These are phyloP conservation scores for Cynanchum wilfordii DNA, from an alignment of 257 asterid genomes.

Conservation along the genomic window DNA sequence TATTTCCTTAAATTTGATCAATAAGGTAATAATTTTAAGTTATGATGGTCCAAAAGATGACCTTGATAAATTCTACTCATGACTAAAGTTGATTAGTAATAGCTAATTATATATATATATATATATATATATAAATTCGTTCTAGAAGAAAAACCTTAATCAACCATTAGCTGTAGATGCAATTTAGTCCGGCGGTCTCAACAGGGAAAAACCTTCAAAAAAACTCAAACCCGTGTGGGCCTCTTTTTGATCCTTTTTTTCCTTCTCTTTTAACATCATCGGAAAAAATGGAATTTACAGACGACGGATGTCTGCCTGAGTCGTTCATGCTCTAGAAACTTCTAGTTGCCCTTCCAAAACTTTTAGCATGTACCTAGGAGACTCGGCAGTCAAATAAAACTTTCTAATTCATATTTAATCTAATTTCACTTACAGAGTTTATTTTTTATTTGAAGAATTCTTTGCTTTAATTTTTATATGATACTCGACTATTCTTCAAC, in stretches of 20 bases:
- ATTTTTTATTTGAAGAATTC: too few relatives aligned
- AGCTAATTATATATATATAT: too few relatives aligned
- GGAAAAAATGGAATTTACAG: neutral
- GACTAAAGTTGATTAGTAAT: neutral
- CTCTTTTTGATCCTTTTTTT: neutral
- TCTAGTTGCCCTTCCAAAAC: neutral
- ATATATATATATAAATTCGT: too few relatives aligned
- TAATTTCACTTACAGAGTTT: too few relatives aligned
- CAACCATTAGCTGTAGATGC: neutral
- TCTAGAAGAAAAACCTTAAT: neutral
- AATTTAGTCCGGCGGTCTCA: constrained; percentile 6
- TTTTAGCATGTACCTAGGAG: too few relatives aligned
- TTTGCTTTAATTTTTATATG: too few relatives aligned
- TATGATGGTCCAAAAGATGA: neutral
- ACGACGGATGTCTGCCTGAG: too few relatives aligned
- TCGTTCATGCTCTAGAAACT: neutral
- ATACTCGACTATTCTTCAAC: too few relatives aligned
- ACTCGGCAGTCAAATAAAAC: too few relatives aligned
- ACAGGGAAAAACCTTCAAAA: neutral
- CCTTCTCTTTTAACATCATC: neutral
- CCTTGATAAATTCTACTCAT: neutral
- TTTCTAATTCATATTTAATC: too few relatives aligned
- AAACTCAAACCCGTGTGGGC: constrained; percentile 29
- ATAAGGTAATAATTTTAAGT: neutral
- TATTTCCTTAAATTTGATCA: neutral